These are phyloP conservation scores for Luffa acutangula DNA, from an alignment of 306 rosid genomes.

Conservation along the genomic window DNA sequence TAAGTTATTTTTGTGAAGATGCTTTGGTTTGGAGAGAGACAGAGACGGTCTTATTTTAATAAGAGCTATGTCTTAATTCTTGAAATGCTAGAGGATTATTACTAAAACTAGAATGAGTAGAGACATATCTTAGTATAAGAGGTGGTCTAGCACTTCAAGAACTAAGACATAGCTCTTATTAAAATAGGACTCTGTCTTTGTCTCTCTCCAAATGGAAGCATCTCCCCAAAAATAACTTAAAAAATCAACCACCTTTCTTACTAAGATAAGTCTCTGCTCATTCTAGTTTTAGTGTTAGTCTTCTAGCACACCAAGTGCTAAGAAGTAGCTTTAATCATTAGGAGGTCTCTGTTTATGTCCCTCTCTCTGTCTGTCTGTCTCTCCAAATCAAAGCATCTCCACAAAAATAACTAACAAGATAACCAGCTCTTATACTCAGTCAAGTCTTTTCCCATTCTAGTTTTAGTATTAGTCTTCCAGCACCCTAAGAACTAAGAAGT, in stretches of 20 bases:
- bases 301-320: background rate
- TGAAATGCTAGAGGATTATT: background rate
- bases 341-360: background rate
- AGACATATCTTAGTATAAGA: background rate
- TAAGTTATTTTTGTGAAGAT: too few species aligned
- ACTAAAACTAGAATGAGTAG: background rate
- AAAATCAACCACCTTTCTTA: background rate
- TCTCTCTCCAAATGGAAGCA: background rate
- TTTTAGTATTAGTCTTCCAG: background rate
- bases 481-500: background rate
- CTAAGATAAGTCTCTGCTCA: background rate
- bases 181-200: background rate
- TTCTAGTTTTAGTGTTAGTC: background rate
- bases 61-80: background rate
- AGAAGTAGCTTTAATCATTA: background rate
- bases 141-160: background rate
- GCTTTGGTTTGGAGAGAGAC: too few species aligned
- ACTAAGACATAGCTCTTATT: background rate
- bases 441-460: background rate
- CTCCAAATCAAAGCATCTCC: background rate
- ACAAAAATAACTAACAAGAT: background rate
- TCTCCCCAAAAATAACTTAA: background rate
- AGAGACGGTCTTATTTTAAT: background rate
- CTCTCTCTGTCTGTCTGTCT: background rate
- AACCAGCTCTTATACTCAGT: background rate